Conservation (phyloP, 2,329 filamentous ascomycete genomes). For the Exophiala bonariae region DNA sequence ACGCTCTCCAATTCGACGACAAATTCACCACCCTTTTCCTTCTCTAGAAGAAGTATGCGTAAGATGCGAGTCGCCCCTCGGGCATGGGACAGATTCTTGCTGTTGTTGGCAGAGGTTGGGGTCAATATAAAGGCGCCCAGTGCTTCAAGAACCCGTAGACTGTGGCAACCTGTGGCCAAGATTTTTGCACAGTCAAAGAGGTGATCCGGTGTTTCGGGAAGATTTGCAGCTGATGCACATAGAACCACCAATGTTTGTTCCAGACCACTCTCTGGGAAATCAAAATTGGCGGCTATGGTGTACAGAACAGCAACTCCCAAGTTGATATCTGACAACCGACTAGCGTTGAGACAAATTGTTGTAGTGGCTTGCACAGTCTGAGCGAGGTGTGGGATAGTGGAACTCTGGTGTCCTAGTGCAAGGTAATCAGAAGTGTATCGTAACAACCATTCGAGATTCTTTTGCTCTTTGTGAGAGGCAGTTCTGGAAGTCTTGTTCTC, state of each 20-base stretch:
- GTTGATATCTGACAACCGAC: slow-evolving; percentile 22
- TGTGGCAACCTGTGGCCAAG: slow-evolving; percentile 15
- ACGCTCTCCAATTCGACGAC: slow-evolving; percentile 16
- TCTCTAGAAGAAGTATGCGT: slow-evolving; percentile 15
- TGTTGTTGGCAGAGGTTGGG: slow-evolving; percentile 15
- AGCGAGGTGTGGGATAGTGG: slow-evolving; percentile 16
- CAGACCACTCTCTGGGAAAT: slow-evolving; percentile 20
- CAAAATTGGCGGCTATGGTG: slow-evolving; percentile 15
- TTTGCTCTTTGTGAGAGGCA: slow-evolving; percentile 15
- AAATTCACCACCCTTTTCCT: slow-evolving; percentile 10
- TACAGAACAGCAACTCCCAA: slow-evolving; percentile 21
- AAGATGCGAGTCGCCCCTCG: slow-evolving; percentile 22
- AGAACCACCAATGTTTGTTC: slow-evolving; percentile 22
- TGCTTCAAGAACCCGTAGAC: slow-evolving; percentile 13
- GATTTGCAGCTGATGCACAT: slow-evolving; percentile 23
- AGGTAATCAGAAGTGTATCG: slow-evolving; percentile 23
- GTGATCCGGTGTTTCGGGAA: slow-evolving; percentile 16
- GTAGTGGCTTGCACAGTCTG: slow-evolving; percentile 15
- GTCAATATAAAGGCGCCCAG: slow-evolving; percentile 20
- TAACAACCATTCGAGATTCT: slow-evolving; percentile 24
- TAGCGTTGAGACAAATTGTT: slow-evolving; percentile 21
- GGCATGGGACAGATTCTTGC: slow-evolving; percentile 20
- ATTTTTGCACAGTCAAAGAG: slow-evolving; percentile 19
- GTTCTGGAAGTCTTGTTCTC: slow-evolving; percentile 19
- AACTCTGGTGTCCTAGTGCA: slow-evolving; percentile 16